Conservation (phyloP, 2,329 filamentous ascomycete species). For the Trichophyton verrucosum region DNA sequence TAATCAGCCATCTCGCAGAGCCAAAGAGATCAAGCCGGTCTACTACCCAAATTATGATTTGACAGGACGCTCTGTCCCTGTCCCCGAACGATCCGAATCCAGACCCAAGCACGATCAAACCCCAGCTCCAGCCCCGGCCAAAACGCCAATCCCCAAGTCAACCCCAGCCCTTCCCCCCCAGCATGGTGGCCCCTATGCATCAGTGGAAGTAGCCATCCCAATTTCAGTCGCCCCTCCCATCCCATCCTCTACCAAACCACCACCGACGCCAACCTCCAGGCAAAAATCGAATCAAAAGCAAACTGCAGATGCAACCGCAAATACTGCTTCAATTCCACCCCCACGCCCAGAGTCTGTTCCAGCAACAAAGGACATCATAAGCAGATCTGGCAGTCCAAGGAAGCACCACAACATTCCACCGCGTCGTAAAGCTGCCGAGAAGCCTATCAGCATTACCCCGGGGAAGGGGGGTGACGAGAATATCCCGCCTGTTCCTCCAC, state of each 20-base stretch:
- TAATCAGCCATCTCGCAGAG: slow-evolving; percentile 8
- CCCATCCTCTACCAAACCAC: not conserved
- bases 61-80: not conserved
- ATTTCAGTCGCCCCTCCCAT: not conserved
- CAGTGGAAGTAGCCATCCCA: not conserved
- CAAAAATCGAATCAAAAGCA: not conserved
- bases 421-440: slow-evolving; percentile 5
- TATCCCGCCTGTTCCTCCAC: slow-evolving; percentile 30
- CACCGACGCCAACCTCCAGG: not conserved
- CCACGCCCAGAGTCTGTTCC: not conserved
- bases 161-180: not conserved
- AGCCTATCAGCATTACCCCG: slow-evolving; percentile 13
- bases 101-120: not conserved
- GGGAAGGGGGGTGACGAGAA: slow-evolving; percentile 19
- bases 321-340: not conserved
- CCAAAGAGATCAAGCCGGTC: slow-evolving; percentile 3
- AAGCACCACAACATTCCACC: slow-evolving; percentile 1
- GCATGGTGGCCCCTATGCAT: not conserved
- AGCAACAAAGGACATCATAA: not conserved
- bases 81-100: not conserved
- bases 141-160: not conserved
- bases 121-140: not conserved
- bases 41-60: not conserved
- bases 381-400: not conserved
- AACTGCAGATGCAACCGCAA: not conserved